These are phyloP conservation scores for Pythium plurisporium DNA, from an alignment of 352 stramenopile genomes.

Conservation along the genomic window DNA sequence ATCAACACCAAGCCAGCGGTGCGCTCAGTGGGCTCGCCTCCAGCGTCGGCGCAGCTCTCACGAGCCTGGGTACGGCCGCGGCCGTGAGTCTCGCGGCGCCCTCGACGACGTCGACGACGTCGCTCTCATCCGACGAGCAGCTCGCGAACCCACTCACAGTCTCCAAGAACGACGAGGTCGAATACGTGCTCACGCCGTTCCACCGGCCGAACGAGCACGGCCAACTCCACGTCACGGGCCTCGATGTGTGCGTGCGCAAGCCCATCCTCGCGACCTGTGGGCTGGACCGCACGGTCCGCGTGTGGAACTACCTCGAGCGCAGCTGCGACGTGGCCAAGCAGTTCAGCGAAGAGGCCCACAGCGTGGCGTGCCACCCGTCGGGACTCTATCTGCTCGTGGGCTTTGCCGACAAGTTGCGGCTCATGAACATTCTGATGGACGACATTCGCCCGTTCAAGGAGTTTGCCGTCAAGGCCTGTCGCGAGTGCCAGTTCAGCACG, in stretches of 20 bases:
- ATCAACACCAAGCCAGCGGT: conserved; percentile 40
- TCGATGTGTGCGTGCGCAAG: conserved; percentile 92
- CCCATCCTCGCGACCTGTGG: conserved; percentile 88
- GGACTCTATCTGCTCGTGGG: conserved; percentile 87
- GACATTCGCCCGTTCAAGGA: conserved; percentile 90
- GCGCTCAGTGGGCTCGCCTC: conserved; percentile 5
- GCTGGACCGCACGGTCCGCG: conserved; percentile 85
- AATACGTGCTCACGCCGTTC: conserved; percentile 79
- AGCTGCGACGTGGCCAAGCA: conserved; percentile 88
- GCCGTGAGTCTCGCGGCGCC: conserved; percentile 9
- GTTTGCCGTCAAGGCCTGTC: conserved; percentile 89
- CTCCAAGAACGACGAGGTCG: conserved; percentile 84
- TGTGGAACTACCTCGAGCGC: conserved; percentile 95
- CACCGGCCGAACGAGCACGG: conserved; percentile 78
- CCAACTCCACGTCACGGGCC: conserved; percentile 89
- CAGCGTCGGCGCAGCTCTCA: conserved; percentile 15
- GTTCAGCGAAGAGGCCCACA: conserved; percentile 88
- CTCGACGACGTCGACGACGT: conserved; percentile 68
- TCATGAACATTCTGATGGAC: conserved; percentile 95
- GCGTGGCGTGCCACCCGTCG: conserved; percentile 89
- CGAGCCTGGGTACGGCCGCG: conserved; percentile 12
- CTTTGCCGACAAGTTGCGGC: conserved; percentile 91
- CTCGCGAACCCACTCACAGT: conserved; percentile 87
- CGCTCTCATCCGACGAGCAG: no score
- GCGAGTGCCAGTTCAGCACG: conserved; percentile 88